Conservation (phyloP, 2,329 filamentous ascomycete species). For the Fusarium chlamydosporum region DNA sequence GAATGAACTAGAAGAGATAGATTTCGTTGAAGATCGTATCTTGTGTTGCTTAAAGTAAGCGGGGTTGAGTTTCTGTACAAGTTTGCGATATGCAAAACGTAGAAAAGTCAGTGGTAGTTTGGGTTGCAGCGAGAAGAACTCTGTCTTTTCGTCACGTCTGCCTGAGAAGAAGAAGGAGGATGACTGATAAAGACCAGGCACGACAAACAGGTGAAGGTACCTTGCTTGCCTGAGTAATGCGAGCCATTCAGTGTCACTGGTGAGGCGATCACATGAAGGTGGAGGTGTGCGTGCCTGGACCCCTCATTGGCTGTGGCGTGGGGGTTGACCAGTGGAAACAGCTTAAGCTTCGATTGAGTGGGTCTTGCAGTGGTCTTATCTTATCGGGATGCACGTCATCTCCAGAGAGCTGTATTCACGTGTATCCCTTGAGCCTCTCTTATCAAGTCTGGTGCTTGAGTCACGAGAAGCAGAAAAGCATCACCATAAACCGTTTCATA, state of each 20-base stretch:
- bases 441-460: slow-evolving; percentile 22
- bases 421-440: slow-evolving; percentile 17
- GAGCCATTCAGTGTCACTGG: slow-evolving; percentile 30
- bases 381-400: slow-evolving; percentile 44
- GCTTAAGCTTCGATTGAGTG: not conserved
- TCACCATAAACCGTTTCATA: not conserved
- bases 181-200: slow-evolving; percentile 31
- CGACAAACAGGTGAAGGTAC: slow-evolving; percentile 9
- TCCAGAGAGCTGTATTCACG: slow-evolving; percentile 28
- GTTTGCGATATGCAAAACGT: not conserved
- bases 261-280: slow-evolving; percentile 53
- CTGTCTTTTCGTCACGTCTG: slow-evolving; percentile 15
- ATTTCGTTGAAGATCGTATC: slow-evolving; percentile 2
- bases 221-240: slow-evolving; percentile 30
- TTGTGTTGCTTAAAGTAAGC: slow-evolving; percentile 18
- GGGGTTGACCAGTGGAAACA: slow-evolving; percentile 19
- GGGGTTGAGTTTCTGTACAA: slow-evolving; percentile 30
- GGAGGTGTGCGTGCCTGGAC: slow-evolving; percentile 39
- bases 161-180: slow-evolving; percentile 8
- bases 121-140: not conserved
- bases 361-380: slow-evolving; percentile 23
- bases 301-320: slow-evolving; percentile 43
- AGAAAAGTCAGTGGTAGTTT: not conserved
- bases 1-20: slow-evolving; percentile 4
- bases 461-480: slow-evolving; percentile 20